Percentiles rank a stretch among this genome's conserved stretches.
Conservation (phyloP, 106 monocot genomes). For the Xerophyta viscosa region DNA sequence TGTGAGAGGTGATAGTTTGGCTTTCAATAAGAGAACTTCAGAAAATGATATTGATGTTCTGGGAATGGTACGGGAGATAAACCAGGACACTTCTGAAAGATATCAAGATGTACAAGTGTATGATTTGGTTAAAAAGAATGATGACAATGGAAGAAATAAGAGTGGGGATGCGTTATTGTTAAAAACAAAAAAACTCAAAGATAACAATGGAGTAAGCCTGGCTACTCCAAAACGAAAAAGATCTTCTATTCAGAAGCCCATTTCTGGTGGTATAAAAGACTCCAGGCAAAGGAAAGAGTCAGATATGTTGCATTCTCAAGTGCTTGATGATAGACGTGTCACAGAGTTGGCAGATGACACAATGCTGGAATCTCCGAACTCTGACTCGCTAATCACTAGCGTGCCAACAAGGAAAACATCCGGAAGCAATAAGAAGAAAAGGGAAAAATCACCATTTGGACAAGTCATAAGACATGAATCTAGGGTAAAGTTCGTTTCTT, state of each 20-base stretch:
- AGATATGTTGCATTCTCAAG: conserved; percentile 8
- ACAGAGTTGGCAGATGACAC: conserved; percentile 1
- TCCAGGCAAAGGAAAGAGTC: conserved; percentile 12
- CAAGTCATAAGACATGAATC: conserved; percentile 5
- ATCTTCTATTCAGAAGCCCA: conserved; percentile 33
- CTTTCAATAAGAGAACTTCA: conserved; percentile 15
- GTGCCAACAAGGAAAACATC: conserved; percentile 22
- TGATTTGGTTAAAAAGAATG: conserved; percentile 10
- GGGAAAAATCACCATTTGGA: conserved; percentile 10
- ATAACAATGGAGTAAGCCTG: background rate
- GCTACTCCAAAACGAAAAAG: conserved; percentile 68
- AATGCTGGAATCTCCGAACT: conserved; percentile 14
- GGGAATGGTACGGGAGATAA: conserved; percentile 86
- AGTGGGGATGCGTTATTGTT: background rate
- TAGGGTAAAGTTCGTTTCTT: conserved; percentile 29
- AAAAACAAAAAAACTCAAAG: conserved; percentile 20
- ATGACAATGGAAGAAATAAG: background rate
- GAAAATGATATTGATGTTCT: conserved; percentile 76
- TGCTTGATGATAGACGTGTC: conserved; percentile 9
- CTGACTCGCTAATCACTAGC: conserved; percentile 26
- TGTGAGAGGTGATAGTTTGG: conserved; percentile 21
- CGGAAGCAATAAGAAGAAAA: conserved; percentile 26
- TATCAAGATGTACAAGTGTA: conserved; percentile 9
- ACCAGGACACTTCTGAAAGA: conserved; percentile 41
- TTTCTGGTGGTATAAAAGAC: conserved; percentile 17